phyloP scores from a whole-genome alignment of 108 stramenopile genomes.

The Pseudonitzschia pungens region DNA sequence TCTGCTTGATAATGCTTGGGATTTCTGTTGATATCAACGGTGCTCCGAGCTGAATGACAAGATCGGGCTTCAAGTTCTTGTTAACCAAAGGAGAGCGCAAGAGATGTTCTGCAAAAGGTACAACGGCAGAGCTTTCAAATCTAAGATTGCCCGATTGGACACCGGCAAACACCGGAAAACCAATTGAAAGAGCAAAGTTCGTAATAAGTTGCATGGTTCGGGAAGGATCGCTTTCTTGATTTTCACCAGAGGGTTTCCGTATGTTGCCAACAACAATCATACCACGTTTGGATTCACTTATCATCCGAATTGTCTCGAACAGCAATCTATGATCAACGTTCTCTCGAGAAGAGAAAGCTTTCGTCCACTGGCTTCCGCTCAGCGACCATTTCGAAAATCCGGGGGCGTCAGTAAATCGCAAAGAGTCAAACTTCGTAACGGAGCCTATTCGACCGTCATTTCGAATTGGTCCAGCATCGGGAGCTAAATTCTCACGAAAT shows the following conservation, averaged over 20 bases:
- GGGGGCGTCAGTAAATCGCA: constrained; percentile 76
- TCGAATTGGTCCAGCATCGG: constrained; percentile 81
- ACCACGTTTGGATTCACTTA: constrained; percentile 63
- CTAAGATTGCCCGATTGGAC: constrained; percentile 67
- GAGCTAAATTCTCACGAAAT: constrained; percentile 93
- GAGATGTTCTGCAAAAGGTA: constrained; percentile 82
- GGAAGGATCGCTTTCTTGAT: constrained; percentile 39
- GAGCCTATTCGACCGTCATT: constrained; percentile 66
- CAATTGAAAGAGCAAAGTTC: constrained; percentile 61
- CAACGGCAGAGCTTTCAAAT: constrained; percentile 51
- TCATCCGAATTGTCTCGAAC: constrained; percentile 45
- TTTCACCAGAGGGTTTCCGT: constrained; percentile 57
- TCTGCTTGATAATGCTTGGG: constrained; percentile 43
- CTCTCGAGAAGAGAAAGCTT: constrained; percentile 14
- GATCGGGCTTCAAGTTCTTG: constrained; percentile 73
- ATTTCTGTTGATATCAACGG: constrained; percentile 85
- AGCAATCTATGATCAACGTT: constrained; percentile 30
- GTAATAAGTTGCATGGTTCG: constrained; percentile 44
- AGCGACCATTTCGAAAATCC: constrained; percentile 68
- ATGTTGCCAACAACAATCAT: constrained; percentile 82
- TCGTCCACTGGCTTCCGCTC: constrained; percentile 49
- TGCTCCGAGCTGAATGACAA: constrained; percentile 84
- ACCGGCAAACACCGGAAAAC: constrained; percentile 77
- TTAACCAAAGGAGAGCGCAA: constrained; percentile 64
- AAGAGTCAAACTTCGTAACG: constrained; percentile 52